phyloP scores from a whole-genome alignment of 345 rosid species.

The Euclidium syriacum region DNA sequence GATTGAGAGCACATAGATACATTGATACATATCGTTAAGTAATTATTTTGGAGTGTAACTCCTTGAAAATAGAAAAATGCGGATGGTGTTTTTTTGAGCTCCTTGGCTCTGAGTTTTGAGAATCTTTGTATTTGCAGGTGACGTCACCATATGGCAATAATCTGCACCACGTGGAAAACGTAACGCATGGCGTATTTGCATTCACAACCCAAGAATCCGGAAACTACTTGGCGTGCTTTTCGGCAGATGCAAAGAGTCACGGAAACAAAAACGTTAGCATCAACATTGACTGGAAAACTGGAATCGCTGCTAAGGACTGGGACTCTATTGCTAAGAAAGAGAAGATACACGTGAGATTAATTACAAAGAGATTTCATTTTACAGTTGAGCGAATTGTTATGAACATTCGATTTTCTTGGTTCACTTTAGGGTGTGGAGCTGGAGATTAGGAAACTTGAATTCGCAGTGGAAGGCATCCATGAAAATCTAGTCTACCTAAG shows the following conservation, averaged over 20 bases:
- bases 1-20: not conserved
- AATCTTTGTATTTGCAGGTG: slow-evolving; percentile 39
- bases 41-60: too few relatives aligned
- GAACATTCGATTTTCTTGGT: not conserved
- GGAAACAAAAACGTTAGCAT: slow-evolving; percentile 28
- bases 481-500: slow-evolving; percentile 67
- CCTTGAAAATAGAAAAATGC: not conserved
- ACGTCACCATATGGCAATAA: slow-evolving; percentile 73
- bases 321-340: slow-evolving; percentile 84
- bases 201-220: slow-evolving; percentile 86
- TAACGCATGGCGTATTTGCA: slow-evolving; percentile 77
- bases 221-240: slow-evolving; percentile 76
- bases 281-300: slow-evolving; percentile 80
- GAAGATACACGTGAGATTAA: slow-evolving; percentile 62
- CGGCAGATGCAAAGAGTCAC: slow-evolving; percentile 38
- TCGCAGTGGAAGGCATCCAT: slow-evolving; percentile 76
- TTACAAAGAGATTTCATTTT: not conserved
- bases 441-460: slow-evolving; percentile 87
- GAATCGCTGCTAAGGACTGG: slow-evolving; percentile 97
- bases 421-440: slow-evolving; percentile 82
- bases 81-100: not conserved
- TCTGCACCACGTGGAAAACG: slow-evolving; percentile 60
- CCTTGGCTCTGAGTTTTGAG: not conserved
- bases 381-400: not conserved
- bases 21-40: too few relatives aligned